Evolutionary conservation across 345 rosid species (phyloP).

Genomic region (Eucalyptus polyanthemos): DNA sequence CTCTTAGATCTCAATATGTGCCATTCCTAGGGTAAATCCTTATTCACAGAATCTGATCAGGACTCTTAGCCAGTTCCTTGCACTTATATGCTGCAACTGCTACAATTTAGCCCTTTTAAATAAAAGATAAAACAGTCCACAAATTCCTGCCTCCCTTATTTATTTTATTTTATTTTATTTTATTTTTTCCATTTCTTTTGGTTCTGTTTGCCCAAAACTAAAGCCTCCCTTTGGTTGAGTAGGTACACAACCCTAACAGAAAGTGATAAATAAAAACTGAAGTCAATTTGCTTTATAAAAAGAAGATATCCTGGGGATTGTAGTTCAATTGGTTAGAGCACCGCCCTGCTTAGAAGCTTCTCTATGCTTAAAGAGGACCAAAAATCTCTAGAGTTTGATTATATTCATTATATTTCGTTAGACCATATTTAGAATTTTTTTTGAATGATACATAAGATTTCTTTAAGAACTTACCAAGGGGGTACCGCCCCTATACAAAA

Average conservation of each 20-base stretch:
- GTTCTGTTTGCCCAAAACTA: background rate
- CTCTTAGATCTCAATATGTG: background rate
- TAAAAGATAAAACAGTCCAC: background rate
- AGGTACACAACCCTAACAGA: background rate
- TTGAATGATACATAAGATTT: background rate
- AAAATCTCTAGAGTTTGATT: background rate
- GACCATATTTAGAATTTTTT: background rate
- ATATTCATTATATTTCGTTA: background rate
- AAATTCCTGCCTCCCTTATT: background rate
- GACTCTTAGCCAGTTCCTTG: background rate
- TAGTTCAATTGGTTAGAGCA: too few species aligned
- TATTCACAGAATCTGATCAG: background rate
- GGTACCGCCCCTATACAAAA: background rate
- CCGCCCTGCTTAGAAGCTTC: background rate
- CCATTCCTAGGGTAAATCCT: background rate
- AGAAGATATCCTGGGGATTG: too few species aligned
- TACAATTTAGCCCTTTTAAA: background rate
- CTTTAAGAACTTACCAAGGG: background rate
- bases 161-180: background rate
- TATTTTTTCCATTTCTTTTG: background rate
- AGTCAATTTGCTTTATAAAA: too few species aligned
- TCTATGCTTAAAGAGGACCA: background rate
- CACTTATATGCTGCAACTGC: background rate
- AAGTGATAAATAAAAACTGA: background rate
- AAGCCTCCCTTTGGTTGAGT: background rate